A percentile compares a stretch with the other conserved stretches of the same genome.
Evolutionary conservation across 2,329 filamentous ascomycete species (phyloP).

Genomic region (Penicillium aurantiogriseum): DNA sequence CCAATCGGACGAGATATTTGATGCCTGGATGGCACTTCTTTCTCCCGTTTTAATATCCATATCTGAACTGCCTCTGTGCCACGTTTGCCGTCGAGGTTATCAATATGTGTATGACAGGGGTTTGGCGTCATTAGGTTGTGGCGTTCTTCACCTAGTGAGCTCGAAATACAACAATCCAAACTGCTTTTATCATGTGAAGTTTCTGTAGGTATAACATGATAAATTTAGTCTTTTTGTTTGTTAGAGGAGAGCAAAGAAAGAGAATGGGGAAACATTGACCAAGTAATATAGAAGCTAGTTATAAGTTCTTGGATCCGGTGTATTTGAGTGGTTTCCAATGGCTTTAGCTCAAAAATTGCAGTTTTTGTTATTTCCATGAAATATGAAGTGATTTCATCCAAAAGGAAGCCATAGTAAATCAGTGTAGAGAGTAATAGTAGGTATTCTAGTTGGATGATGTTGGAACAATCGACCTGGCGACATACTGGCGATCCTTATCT

Average conservation of each 20-base stretch:
- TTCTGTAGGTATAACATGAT: background rate
- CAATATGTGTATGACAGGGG: background rate
- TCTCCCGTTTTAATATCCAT: background rate
- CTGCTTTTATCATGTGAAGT: no score
- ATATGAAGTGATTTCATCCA: background rate
- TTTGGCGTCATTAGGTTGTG: constrained; percentile 2
- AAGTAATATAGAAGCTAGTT: no score
- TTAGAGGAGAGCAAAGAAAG: background rate
- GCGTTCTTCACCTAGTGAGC: background rate
- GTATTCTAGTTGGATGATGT: background rate
- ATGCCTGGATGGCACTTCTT: background rate
- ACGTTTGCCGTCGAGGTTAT: background rate
- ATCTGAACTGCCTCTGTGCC: background rate
- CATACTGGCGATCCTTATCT: constrained; percentile 3
- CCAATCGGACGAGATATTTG: background rate
- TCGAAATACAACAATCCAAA: background rate
- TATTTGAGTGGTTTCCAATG: no score
- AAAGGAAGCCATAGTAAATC: background rate
- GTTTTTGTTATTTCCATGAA: background rate
- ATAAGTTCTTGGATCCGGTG: background rate
- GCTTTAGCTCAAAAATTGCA: background rate
- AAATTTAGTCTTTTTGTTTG: no score
- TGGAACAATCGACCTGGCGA: background rate
- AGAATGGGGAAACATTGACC: background rate
- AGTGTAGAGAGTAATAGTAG: background rate